Evolutionary conservation across 805 yeast genomes (phyloP).

Genomic region (Scheffersomyces lignosus): DNA sequence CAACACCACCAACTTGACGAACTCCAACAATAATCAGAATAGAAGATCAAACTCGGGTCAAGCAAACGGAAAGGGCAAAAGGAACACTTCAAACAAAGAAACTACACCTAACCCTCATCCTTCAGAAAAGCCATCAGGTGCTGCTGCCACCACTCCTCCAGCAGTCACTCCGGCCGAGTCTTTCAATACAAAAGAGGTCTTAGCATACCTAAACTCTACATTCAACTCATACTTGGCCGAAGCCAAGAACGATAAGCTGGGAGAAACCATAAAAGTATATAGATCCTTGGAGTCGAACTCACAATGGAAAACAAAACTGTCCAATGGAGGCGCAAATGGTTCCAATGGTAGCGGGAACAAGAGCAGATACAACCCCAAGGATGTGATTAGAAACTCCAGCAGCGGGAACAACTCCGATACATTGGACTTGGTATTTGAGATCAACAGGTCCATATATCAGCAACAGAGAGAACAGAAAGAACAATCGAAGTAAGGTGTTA

Average conservation of each 20-base stretch:
- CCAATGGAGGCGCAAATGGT: not conserved
- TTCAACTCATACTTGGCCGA: conserved; percentile 16
- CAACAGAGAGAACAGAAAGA: conserved; percentile 8
- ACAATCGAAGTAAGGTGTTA: not conserved
- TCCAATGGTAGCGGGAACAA: conserved; percentile 1
- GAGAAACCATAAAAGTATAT: conserved; percentile 17
- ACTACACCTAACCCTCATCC: no score
- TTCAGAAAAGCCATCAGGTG: no score
- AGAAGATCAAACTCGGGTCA: no score
- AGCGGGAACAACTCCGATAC: conserved; percentile 9
- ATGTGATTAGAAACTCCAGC: conserved; percentile 11
- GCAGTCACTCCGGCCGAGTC: no score
- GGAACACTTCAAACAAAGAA: no score
- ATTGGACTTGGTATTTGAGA: conserved; percentile 18
- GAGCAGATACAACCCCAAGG: conserved; percentile 9
- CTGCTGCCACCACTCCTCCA: no score
- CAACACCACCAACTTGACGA: no score
- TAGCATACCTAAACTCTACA: conserved; percentile 16
- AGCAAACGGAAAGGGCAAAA: no score
- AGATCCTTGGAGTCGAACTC: conserved; percentile 24
- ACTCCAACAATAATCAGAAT: no score
- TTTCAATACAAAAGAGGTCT: conserved; percentile 18
- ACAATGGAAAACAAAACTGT: conserved; percentile 17
- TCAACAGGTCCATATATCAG: conserved; percentile 19
- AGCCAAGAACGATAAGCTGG: conserved; percentile 21